These are phyloP conservation scores for Amanita jacksonii DNA, from an alignment of 768 basidiomycete species.

Conservation along the genomic window DNA sequence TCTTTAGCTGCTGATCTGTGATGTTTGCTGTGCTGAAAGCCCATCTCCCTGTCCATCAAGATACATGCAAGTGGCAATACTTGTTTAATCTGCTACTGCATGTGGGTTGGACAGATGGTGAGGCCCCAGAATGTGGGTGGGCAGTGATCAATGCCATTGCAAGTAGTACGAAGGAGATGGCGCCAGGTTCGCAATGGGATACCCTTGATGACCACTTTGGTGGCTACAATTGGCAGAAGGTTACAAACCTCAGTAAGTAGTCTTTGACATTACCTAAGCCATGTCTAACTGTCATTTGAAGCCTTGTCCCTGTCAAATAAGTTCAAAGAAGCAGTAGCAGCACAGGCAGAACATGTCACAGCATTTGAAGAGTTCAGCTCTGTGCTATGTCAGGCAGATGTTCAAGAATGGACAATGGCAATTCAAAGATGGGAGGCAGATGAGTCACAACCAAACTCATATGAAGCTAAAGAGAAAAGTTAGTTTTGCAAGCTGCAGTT, in stretches of 20 bases:
- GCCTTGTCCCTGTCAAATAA: slow-evolving; percentile 9
- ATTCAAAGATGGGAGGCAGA: slow-evolving; percentile 18
- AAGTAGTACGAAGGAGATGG: background rate
- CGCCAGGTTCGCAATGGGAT: background rate
- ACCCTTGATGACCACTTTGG: background rate
- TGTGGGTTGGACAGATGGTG: background rate
- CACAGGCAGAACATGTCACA: slow-evolving; percentile 5
- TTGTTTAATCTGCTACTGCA: background rate
- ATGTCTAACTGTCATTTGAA: background rate
- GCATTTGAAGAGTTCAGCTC: slow-evolving; percentile 11
- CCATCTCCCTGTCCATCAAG: slow-evolving; percentile 20
- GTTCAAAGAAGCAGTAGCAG: slow-evolving; percentile 9
- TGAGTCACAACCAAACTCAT: slow-evolving; percentile 14
- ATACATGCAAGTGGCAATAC: slow-evolving; percentile 14
- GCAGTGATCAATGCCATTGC: background rate
- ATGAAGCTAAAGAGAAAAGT: slow-evolving; percentile 6
- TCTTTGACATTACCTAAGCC: background rate
- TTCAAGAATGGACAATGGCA: slow-evolving; percentile 13
- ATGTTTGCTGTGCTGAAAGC: slow-evolving; percentile 20
- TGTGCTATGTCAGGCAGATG: background rate
- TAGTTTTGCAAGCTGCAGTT: background rate
- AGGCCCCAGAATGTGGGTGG: background rate
- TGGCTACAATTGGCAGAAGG: background rate
- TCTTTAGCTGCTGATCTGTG: background rate
- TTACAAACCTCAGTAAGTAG: background rate